Evolutionary conservation across 2,329 filamentous ascomycete species (phyloP), one percentile per base, ranked within the genome.

Genomic region (Truncatella angustata): DNA sequence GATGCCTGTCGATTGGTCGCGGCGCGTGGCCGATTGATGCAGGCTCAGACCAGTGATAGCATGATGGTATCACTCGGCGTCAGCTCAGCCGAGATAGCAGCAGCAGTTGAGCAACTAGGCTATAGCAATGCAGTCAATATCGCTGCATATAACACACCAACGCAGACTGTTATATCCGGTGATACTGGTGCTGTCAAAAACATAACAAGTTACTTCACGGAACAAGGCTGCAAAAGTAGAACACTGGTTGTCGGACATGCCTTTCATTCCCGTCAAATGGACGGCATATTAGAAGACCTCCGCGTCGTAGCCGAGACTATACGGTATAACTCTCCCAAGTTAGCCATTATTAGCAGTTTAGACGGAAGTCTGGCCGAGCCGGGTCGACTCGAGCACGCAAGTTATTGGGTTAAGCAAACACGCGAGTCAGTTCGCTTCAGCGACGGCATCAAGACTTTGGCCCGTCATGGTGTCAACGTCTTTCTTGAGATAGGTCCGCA

Each of bases 1-100:
- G 63, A 67, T 49, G 68, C 67, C n/a, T 67, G 66, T 39, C 58
- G 58, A 32, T 50, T 70, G 11, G 66, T 70, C 14, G 58, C 58
- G 23, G 61, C 61, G 44, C 66, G 68, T 16, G 63, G 66, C 44
- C 61, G 61, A 3, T 54, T 70, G 47, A 67, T 67, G 65, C 56
- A 62, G 46, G 55, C 59, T 28, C 58, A 57, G 36, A 40, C 57
- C 10, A 30, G 50, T 11, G 26, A 57, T 46, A 50, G 53, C 24
- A 56, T 20, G 20, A 70, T 68, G 67, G 56, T 57, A 30, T 63
- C 66, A 14, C 43, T 69, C 9, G 62, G 58, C 21, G 65, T 61
- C 39, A 59, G 54, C 37, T 52, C 50, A 21, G 42, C 32, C 18
- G 65, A 68, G 42, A 56, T 65, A 4, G 50, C 43, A 36, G 36